Evolutionary conservation across 2,329 filamentous ascomycete species (phyloP), one percentile per base, ranked within the genome.

Genomic region (Cadophora malorum): DNA sequence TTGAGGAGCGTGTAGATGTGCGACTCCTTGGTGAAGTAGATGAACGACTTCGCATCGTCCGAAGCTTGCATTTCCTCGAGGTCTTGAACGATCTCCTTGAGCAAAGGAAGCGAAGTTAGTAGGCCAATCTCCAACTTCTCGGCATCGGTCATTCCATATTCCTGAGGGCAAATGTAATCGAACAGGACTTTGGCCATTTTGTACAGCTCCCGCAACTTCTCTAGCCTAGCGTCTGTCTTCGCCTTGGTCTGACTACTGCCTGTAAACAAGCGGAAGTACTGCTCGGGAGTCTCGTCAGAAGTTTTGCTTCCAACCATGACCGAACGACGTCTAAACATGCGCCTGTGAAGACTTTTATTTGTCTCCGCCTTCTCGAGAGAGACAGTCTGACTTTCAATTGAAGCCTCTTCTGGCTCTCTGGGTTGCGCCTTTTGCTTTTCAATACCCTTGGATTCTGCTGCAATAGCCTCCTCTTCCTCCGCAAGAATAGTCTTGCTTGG

Each of bases 91-190:
- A 99, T 97, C 80, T 99, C 96, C 79, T 77, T 96, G 56, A 99
- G 87, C 19, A 99, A 84, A 2, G 96, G 96, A 58, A 99, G 83
- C 14, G 94, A 97, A 0, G 96, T 99, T 73, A 99, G 83, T 1
- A 99, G 86, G 1, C 96, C 96, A 79, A 99, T 99, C 78, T 99
- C 96, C n/a, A 99, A 87, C 83, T 99, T 99, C 81, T 99, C 96
- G 68, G 89, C 91, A 76, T 97, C 92, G 4, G 92, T 93, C 73
- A 99, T 99, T 64, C 96, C 96, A 77, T 99, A 99, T 80, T 99
- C 96, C 76, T 99, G 96, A 0, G 96, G 96, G 65, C 96, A 97
- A 75, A 99, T 97, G 78, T 97, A 99, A 80, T 99, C 96, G 76
- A 99, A 99, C 16, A 99, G 83, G 14, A 98, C 90, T 80, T 99